Evolutionary conservation across 2,329 filamentous ascomycete genomes (phyloP), one percentile per base, ranked within the genome.

Genomic region (Coniochaeta sp.): DNA sequence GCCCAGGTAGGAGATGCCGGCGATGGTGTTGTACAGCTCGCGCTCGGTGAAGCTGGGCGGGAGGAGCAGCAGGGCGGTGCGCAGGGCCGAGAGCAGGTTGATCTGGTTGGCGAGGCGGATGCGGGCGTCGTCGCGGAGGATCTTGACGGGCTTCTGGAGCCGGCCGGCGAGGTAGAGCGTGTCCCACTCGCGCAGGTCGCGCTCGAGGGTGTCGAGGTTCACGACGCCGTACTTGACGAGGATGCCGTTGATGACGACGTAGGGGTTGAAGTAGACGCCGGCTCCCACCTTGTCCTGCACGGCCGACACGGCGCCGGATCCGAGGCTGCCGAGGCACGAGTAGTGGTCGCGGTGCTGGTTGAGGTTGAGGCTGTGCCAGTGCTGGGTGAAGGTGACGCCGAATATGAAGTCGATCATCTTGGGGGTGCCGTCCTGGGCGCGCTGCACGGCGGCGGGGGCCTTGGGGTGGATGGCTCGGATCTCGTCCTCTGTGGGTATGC

Each of bases 391-490:
- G 1, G 90, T 91, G 12, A 98, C 93, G 28, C 93, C 95, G 71
- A 99, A 95, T 66, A 99, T 96, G 72, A 99, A 96, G 75, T 99
- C 95, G 64, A 99, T 96, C 88, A 98, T 96, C 77, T 97, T 97
- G 14, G 91, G 91, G 1, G 87, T 87, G 32, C 91, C 90, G 68
- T 91, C 88, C 74, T 98, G 93, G 65, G 92, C 90, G 66, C 91
- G 90, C 65, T 89, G 80, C 8, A 98, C 87, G 1, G 91, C 90
- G 58, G 86, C 80, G 1, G 92, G 91, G 1, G 93, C 88, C 62
- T 92, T 88, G 7, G 93, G 89, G 70, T 98, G 93, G 26, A 93
- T 84, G 22, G 87, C 85, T 61, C 74, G 79, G 64, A 85, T 77
- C 60, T 84, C 79, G 12, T 77, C 80, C 57, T 84, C 81, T 26